phyloP scores from a whole-genome alignment of 2,329 filamentous ascomycete genomes.

The Amylocarpus encephaloides region DNA sequence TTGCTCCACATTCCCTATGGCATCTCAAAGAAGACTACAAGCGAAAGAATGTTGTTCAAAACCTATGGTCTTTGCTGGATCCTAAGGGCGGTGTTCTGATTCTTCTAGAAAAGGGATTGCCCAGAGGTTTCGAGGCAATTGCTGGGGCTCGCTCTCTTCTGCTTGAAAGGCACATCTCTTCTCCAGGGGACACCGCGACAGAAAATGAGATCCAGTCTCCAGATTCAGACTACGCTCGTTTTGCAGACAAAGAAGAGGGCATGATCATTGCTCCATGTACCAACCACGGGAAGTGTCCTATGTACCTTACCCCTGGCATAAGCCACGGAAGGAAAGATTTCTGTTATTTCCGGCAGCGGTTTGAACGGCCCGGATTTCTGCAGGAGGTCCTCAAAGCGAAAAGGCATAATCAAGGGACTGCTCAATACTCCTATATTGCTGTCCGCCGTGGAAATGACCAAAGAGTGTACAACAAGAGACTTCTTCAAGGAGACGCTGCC shows the following conservation, averaged over 20 bases:
- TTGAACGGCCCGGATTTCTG: conserved; percentile 74
- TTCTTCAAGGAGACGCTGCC: conserved; percentile 48
- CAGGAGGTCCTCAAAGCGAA: conserved; percentile 65
- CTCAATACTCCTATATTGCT: conserved; percentile 84
- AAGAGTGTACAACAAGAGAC: conserved; percentile 34
- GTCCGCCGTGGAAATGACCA: conserved; percentile 66
- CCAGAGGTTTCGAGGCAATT: conserved; percentile 86
- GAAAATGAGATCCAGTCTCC: conserved; percentile 28
- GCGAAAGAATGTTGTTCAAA: conserved; percentile 74
- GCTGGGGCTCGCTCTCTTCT: conserved; percentile 77
- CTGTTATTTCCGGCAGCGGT: conserved; percentile 87
- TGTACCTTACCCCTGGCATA: conserved; percentile 70
- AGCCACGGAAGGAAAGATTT: conserved; percentile 75
- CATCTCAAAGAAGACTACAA: conserved; percentile 67
- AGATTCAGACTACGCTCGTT: conserved; percentile 17
- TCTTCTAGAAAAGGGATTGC: conserved; percentile 83
- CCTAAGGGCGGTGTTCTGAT: conserved; percentile 81
- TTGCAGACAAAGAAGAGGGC: conserved; percentile 47
- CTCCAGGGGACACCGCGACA: conserved; percentile 45
- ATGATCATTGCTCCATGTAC: conserved; percentile 75
- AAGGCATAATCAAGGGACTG: conserved; percentile 78
- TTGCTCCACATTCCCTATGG: conserved; percentile 80
- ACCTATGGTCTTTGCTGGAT: conserved; percentile 81
- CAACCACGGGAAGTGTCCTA: conserved; percentile 80
- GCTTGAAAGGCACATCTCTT: conserved; percentile 66